Percentiles rank a stretch among this genome's conserved stretches.
These are phyloP conservation scores for Pseudogymnoascus destructans DNA, from an alignment of 2,329 filamentous ascomycete genomes.

Conservation along the genomic window DNA sequence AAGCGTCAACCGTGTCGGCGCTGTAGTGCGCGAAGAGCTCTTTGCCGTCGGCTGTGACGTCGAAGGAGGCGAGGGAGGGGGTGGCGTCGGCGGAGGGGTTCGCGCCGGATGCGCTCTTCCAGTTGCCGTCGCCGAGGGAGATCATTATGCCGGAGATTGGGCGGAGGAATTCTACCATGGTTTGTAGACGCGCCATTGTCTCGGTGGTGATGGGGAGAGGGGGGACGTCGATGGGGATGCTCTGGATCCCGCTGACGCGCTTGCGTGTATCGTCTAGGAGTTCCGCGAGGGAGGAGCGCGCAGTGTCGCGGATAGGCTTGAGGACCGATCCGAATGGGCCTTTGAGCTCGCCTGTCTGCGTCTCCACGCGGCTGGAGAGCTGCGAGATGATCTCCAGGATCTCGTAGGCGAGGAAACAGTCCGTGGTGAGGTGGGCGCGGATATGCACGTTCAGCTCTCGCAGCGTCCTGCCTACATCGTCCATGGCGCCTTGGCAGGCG, in stretches of 20 bases:
- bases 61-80: slow-evolving; percentile 64
- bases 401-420: slow-evolving; percentile 92
- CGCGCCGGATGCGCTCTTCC: slow-evolving; percentile 46
- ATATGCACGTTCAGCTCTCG: slow-evolving; percentile 85
- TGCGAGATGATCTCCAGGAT: slow-evolving; percentile 80
- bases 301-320: slow-evolving; percentile 83
- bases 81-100: slow-evolving; percentile 48
- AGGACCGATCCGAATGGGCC: slow-evolving; percentile 69
- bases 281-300: slow-evolving; percentile 71
- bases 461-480: slow-evolving; percentile 73
- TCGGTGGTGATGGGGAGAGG: slow-evolving; percentile 67
- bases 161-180: slow-evolving; percentile 73
- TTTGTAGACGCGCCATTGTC: slow-evolving; percentile 74
- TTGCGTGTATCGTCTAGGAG: slow-evolving; percentile 72
- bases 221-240: slow-evolving; percentile 65
- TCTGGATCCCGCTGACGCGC: slow-evolving; percentile 49
- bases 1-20: slow-evolving; percentile 70
- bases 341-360: slow-evolving; percentile 75
- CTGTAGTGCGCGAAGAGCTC: slow-evolving; percentile 86
- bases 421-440: slow-evolving; percentile 70
- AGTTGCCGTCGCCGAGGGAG: slow-evolving; percentile 84
- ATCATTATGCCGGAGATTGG: slow-evolving; percentile 84
- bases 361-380: slow-evolving; percentile 67
- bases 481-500: slow-evolving; percentile 64
- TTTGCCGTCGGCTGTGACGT: slow-evolving; percentile 76